A percentile compares a stretch with the other conserved stretches of the same genome.
Conservation (phyloP, 768 basidiomycete genomes). For the Sarcodon aspratus region DNA sequence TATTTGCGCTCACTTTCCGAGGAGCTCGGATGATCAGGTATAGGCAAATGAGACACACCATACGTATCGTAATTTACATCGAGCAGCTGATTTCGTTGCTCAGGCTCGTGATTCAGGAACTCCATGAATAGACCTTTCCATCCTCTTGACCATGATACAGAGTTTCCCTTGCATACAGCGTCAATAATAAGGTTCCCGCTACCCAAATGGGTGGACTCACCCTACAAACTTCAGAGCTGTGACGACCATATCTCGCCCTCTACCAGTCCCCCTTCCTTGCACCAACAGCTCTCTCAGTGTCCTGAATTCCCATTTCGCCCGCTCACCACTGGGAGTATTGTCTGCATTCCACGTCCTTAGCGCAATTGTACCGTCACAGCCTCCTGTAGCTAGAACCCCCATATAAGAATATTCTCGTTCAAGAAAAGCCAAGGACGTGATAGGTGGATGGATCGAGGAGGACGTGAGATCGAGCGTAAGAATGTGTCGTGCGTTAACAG, state of each 20-base stretch:
- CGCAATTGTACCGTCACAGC: constrained; percentile 63
- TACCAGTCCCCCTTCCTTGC: constrained; percentile 20
- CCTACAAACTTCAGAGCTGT: constrained; percentile 78
- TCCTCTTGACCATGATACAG: constrained; percentile 57
- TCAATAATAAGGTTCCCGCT: background rate
- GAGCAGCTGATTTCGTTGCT: too few species aligned
- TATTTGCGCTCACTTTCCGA: too few species aligned
- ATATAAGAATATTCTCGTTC: constrained; percentile 77
- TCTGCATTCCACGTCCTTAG: constrained; percentile 82
- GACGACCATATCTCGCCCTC: constrained; percentile 35
- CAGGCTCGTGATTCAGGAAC: constrained; percentile 28
- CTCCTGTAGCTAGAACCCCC: constrained; percentile 74
- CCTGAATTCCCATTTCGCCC: constrained; percentile 66
- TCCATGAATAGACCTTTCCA: constrained; percentile 49
- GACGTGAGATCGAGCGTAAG: constrained; percentile 51
- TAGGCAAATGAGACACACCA: too few species aligned
- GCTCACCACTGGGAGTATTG: constrained; percentile 52
- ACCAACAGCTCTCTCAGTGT: constrained; percentile 59
- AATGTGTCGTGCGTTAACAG: constrained; percentile 77
- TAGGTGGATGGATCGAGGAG: constrained; percentile 30
- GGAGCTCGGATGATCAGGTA: too few species aligned
- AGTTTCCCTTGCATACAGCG: constrained; percentile 30
- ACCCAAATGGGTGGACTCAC: constrained; percentile 23
- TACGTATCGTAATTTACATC: too few species aligned
- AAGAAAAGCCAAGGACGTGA: constrained; percentile 77